These are phyloP conservation scores for Encephalitozoon romaleae DNA, from an alignment of 371 early-diverging fungal species.

Conservation along the genomic window DNA sequence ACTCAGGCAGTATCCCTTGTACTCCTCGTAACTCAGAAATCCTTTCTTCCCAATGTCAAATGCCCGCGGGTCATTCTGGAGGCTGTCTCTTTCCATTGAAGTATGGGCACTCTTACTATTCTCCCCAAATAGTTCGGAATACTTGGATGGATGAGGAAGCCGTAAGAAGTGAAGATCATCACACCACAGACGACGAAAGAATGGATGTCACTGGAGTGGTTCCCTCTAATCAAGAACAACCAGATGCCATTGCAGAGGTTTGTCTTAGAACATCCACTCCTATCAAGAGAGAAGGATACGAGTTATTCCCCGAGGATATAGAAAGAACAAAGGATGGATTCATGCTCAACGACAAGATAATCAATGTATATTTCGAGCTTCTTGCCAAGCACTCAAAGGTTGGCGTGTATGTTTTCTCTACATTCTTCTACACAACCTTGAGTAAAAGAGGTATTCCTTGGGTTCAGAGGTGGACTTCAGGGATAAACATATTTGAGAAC, in stretches of 20 bases:
- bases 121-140: not conserved
- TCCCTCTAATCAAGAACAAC: not conserved
- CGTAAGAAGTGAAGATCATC: not conserved
- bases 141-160: not conserved
- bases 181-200: not conserved
- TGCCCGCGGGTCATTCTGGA: not conserved
- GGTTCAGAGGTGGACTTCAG: conserved; percentile 17
- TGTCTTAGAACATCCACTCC: not conserved
- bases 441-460: not conserved
- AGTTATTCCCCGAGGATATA: conserved; percentile 26
- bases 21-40: conserved; percentile 15
- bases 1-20: not conserved
- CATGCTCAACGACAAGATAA: conserved; percentile 56
- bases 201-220: not conserved
- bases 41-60: conserved; percentile 32
- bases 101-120: not conserved
- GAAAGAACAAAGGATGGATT: not conserved
- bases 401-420: conserved; percentile 25
- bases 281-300: not conserved
- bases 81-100: not conserved
- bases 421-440: conserved; percentile 34
- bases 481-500: conserved; percentile 67
- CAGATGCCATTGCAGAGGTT: not conserved
- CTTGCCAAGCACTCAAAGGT: not conserved
- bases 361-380: conserved; percentile 48